Evolutionary conservation across 352 stramenopile genomes (phyloP).

Genomic region (Phytophthora citricola): DNA sequence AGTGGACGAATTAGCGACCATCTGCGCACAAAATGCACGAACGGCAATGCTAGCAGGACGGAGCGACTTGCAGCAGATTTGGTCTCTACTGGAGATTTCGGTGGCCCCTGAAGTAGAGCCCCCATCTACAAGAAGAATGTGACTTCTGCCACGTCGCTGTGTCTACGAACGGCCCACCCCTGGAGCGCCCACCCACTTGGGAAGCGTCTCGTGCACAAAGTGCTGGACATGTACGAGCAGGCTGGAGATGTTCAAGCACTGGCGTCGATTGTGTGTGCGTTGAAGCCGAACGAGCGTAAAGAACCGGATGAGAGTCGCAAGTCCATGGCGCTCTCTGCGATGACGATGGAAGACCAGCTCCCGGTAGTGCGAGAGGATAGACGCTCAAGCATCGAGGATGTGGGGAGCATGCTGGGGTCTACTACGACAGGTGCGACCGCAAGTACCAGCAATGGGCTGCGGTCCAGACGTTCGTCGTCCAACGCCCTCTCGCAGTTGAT

Average conservation of each 20-base stretch:
- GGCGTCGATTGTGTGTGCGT: constrained; percentile 79
- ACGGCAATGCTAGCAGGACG: constrained; percentile 63
- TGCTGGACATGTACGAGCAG: constrained; percentile 84
- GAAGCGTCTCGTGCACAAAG: constrained; percentile 74
- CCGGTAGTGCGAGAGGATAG: constrained; percentile 40
- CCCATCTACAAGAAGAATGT: constrained; percentile 52
- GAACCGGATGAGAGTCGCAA: constrained; percentile 18
- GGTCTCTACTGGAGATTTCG: constrained; percentile 79
- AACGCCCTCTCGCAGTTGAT: constrained; percentile 42
- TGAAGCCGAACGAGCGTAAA: constrained; percentile 51
- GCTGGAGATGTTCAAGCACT: constrained; percentile 76
- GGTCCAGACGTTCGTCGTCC: constrained; percentile 39
- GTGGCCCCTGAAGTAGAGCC: constrained; percentile 51
- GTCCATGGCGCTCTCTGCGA: constrained; percentile 23
- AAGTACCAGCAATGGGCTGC: constrained; percentile 23
- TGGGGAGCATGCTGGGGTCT: constrained; percentile 5
- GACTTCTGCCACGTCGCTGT: constrained; percentile 24
- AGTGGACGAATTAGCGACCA: constrained; percentile 37
- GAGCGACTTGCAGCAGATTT: constrained; percentile 81
- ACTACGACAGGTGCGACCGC: constrained; percentile 10
- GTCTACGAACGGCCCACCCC: constrained; percentile 58
- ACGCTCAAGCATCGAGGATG: constrained; percentile 26
- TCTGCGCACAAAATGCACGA: constrained; percentile 67
- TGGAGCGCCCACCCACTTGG: constrained; percentile 87
- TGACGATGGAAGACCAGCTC: constrained; percentile 41